Conservation (phyloP, 164 flowering plant species). For the Hamamelis virginiana region DNA sequence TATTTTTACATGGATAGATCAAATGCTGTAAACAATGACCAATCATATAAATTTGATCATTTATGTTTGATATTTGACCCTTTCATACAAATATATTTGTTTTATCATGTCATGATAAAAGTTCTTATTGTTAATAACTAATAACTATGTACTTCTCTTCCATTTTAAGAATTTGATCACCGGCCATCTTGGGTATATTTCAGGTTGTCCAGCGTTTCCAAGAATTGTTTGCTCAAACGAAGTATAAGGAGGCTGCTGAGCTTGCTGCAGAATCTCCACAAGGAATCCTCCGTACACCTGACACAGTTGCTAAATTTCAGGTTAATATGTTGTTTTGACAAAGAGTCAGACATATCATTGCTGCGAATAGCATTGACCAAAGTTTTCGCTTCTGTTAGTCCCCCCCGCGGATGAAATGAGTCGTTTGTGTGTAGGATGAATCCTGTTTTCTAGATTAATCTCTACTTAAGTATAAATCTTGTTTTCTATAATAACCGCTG, state of each 20-base stretch:
- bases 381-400: too few relatives aligned
- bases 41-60: not conserved
- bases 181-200: constrained; percentile 6
- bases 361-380: not conserved
- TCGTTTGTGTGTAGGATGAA: too few relatives aligned
- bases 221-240: constrained; percentile 95
- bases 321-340: constrained; percentile 27
- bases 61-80: not conserved
- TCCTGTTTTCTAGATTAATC: too few relatives aligned
- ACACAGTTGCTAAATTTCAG: constrained; percentile 99
- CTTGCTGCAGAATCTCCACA: constrained; percentile 99
- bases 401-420: too few relatives aligned
- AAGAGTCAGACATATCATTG: not conserved
- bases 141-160: not conserved
- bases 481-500: too few relatives aligned
- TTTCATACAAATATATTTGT: not conserved
- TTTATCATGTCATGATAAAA: not conserved
- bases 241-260: constrained; percentile 99
- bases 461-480: too few relatives aligned
- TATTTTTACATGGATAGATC: not conserved
- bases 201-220: constrained; percentile 99
- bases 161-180: not conserved
- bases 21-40: not conserved
- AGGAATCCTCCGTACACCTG: constrained; percentile 96
- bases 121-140: not conserved